Evolutionary conservation across 139 green algal species (phyloP), one percentile per base, ranked within the genome.

Genomic region (Gonium pectorale): DNA sequence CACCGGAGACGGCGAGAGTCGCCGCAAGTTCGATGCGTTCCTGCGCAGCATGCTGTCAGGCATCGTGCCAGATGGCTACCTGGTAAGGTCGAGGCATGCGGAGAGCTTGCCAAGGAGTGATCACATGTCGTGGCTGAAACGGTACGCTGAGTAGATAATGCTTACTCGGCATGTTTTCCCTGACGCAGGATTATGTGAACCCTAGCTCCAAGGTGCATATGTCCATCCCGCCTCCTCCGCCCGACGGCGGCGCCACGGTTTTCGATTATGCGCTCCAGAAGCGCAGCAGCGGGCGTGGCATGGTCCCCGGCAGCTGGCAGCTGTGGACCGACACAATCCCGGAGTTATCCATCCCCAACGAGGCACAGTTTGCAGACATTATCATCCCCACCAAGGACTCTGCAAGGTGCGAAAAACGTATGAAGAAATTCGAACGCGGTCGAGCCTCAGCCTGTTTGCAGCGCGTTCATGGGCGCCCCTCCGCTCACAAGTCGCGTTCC

Each of bases 351-450:
- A 95, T 96, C 31, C 89, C 90, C 4, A 26, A 54, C n/a, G 88
- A 82, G 41, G 71, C 89, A 0, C 64, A 88, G 64, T 95, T 95
- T 70, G 88, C 85, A 15, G 90, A 95, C 78, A 95, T 96, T 74
- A 95, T 95, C 86, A 89, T 96, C 35, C 93, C 93, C 41, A 96
- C 93, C 38, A 91, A 92, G 69, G 92, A 95, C 86, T 89, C 80
- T 17, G 80, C 80, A 24, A 63, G 78, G 78, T 66, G 33, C 17
- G 78, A 5, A n/a, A n/a, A n/a, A n/a, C 19, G 49, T 19, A 56
- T 56, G 49, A n/a, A n/a, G n/a, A n/a, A n/a, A n/a, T n/a, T n/a
- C n/a, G n/a, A n/a, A n/a, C n/a, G n/a, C n/a, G n/a, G n/a, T n/a
- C n/a, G n/a, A n/a, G 49, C 49, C 17, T 56, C 49, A 56, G 17